These are phyloP conservation scores for Cordyceps pruinosa DNA, from an alignment of 2,329 filamentous ascomycete species.

Conservation along the genomic window DNA sequence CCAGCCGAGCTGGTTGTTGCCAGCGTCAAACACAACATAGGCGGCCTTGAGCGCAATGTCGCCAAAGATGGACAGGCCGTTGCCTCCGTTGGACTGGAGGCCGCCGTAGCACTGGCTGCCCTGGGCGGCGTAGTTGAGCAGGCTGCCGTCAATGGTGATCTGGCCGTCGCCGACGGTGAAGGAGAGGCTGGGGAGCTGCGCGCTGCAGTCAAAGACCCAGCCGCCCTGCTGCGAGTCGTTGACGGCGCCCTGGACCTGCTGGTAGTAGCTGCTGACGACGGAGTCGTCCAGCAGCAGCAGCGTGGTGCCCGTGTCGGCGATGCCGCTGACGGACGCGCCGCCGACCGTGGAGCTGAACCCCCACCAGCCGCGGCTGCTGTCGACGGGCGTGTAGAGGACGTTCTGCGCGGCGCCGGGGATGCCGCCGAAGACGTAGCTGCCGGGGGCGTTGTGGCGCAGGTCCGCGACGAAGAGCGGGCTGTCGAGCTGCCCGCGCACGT, in stretches of 20 bases:
- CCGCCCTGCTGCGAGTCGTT: constrained; percentile 28
- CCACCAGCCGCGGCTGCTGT: constrained; percentile 62
- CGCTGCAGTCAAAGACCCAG: constrained; percentile 37
- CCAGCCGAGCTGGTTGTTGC: constrained; percentile 41
- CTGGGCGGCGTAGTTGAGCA: constrained; percentile 47
- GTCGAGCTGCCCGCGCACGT: constrained; percentile 18
- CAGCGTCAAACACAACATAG: constrained; percentile 51
- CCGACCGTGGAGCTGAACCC: constrained; percentile 17
- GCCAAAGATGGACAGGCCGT: constrained; percentile 52
- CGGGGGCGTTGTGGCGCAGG: constrained; percentile 55
- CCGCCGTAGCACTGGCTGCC: constrained; percentile 57
- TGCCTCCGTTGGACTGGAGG: constrained; percentile 47
- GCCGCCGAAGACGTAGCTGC: constrained; percentile 56
- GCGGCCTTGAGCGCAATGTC: constrained; percentile 56
- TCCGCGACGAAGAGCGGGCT: constrained; percentile 58
- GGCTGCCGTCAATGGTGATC: constrained; percentile 47
- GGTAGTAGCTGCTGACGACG: constrained; percentile 43
- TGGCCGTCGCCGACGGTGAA: constrained; percentile 51
- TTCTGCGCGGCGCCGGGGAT: constrained; percentile 46
- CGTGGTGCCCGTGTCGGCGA: constrained; percentile 56
- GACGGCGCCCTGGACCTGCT: constrained; percentile 43
- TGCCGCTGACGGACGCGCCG: constrained; percentile 30
- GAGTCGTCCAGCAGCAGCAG: constrained; percentile 55
- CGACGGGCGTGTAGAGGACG: constrained; percentile 55
- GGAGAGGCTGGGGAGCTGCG: constrained; percentile 38